Base-by-base conservation (phyloP, 805 yeast species). In the Cyberlindnera mrakii region DNA sequence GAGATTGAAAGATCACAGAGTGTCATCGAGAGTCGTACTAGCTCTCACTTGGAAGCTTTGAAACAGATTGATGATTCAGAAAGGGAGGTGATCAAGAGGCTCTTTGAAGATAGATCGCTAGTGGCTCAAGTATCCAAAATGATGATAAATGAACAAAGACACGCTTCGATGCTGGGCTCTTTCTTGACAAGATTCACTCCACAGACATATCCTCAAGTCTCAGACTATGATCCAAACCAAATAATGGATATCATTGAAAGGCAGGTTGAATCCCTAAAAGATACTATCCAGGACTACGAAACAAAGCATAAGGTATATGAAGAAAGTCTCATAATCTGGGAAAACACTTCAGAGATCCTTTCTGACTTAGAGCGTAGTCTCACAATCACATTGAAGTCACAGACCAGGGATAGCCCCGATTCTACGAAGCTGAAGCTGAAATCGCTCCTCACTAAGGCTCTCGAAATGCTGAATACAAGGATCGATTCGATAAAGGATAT, bases 1-100 rank as follows among this genome's bases (percentile, higher is more conserved):
- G 79, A 74, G 53, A 70, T 73, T 20, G 59, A 59, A 11, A 62
- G 62, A 10, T 71, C 77, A 0, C 67, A 70, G 47, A 71, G 77
- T 10, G 68, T 74, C 4, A 59, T 74, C 23, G 78, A 74, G 43
- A 73, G 78, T 49, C 61, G 65, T 38, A 59, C 76, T 0, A 67
- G 76, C 4, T 60, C 64, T 34, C 69, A 69, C 45, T 64, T 72
- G 8, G 68, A 67, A 30, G 52, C 66, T 23, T 67, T 74, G 37
- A 60, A 60, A 23, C 59, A 58, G 5, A 55, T 72, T 20, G 77
- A 73, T 37, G 43, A 33, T 3, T 49, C 55, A n/a, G 78, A 75
- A 15, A 56, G 49, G 37, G 52, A 51, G 1, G 68, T 70, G 1
- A 62, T 72, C 7, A 6, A 17, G 17, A 51, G 48, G 18, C 54